Evolutionary conservation across 257 asterid genomes (phyloP), one percentile per base, ranked within the genome.

Genomic region (Solanum boliviense): DNA sequence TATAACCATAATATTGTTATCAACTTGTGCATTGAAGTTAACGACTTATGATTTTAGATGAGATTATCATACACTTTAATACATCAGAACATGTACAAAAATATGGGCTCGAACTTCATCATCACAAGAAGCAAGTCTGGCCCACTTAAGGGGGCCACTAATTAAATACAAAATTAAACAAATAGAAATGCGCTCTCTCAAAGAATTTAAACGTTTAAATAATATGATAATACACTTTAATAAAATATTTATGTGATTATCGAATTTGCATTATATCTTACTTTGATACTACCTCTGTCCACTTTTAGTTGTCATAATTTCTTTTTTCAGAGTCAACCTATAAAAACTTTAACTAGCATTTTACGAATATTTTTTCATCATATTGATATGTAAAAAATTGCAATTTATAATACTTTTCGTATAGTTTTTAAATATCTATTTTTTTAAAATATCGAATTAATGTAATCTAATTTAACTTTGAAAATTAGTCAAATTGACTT

Each of bases 31-130:
- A 41, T 41, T 41, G 13, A 10, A 67, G 0, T 25, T 25, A 39
- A 39, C 13, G 48, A 11, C 0, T 41, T 41, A 3, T 41, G 15
- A 41, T 41, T 32, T 72, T 72, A 32, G 4, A 32, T 32, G 3
- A 16, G 2, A 4, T 2, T 16, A 72, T 72, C 16, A 9, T 34
- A 34, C 12, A 15, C 6, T 8, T 72, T 16, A 71, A 32, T 2
- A 71, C 8, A 5, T 7, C 1, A 21, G 1, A 71, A 6, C 7
- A 31, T 0, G 2, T 13, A 70, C n/a, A 12, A 15, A 29, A 70
- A 29, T 70, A 3, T 29, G 1, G 7, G 12, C 4, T 71, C 13
- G 4, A 32, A 56, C 16, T 52, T 16, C 23, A 6, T 52, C 4
- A 52, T 16, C 8, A 52, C 62, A 52, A 29, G 2, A 15, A 71